phyloP scores from a whole-genome alignment of 129 eudicot species.

The Logfia minima region DNA sequence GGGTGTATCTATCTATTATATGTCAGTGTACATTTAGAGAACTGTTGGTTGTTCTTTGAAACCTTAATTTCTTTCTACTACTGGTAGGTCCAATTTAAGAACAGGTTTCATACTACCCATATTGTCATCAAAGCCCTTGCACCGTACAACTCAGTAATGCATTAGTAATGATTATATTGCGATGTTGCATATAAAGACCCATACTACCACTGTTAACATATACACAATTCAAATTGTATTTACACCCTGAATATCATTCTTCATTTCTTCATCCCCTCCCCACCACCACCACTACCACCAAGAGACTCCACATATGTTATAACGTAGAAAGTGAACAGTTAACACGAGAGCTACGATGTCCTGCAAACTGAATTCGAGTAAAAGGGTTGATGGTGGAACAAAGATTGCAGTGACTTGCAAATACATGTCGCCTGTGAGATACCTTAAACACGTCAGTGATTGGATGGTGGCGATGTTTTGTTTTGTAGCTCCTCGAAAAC shows the following conservation, averaged over 20 bases:
- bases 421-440: constrained; percentile 34
- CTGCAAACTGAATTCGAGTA: constrained; percentile 31
- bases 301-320: not conserved
- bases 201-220: constrained; percentile 15
- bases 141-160: constrained; percentile 20
- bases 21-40: constrained; percentile 6
- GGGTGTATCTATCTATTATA: constrained; percentile 2
- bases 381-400: constrained; percentile 23
- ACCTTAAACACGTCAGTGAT: constrained; percentile 41
- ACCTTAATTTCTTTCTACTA: constrained; percentile 20
- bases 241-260: not conserved
- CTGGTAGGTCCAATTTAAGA: constrained; percentile 29
- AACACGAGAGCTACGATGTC: constrained; percentile 24
- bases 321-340: constrained; percentile 3
- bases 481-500: constrained; percentile 25
- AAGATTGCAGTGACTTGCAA: constrained; percentile 29
- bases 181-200: constrained; percentile 11
- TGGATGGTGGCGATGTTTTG: constrained; percentile 36
- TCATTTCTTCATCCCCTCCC: not conserved
- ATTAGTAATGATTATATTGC: not conserved
- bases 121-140: not conserved
- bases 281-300: constrained; percentile 6
- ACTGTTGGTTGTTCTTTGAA: constrained; percentile 5
- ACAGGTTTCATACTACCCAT: constrained; percentile 6
- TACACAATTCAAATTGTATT: not conserved